These are phyloP conservation scores for Emericellopsis cladophorae DNA, from an alignment of 2,329 filamentous ascomycete genomes.

Conservation along the genomic window DNA sequence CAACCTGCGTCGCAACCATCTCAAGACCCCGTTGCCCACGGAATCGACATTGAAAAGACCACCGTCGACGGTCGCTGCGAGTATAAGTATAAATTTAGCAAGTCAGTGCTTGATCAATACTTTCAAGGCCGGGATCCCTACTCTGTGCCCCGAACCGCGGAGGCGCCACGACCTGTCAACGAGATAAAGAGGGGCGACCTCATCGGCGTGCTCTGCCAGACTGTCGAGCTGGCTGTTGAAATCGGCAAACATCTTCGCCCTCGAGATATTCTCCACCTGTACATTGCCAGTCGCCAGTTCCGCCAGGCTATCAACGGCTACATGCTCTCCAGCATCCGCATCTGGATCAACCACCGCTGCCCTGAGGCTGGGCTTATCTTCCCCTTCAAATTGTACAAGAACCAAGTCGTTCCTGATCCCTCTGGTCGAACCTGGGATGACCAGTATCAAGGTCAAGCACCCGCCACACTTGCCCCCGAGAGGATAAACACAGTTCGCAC, in stretches of 20 bases:
- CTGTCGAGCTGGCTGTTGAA: conserved; percentile 39
- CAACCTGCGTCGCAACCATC: neutral
- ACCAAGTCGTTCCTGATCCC: conserved; percentile 48
- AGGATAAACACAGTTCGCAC: conserved; percentile 20
- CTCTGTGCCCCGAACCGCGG: neutral
- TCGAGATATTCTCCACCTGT: conserved; percentile 48
- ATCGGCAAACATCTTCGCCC: conserved; percentile 41
- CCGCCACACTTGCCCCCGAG: conserved; percentile 1
- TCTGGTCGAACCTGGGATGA: conserved; percentile 25
- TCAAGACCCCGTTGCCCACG: neutral
- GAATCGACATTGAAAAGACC: conserved; percentile 4
- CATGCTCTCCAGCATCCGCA: conserved; percentile 43
- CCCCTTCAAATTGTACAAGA: conserved; percentile 44
- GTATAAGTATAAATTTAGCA: conserved; percentile 16
- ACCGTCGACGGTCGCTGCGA: conserved; percentile 5
- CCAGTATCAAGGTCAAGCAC: conserved; percentile 5
- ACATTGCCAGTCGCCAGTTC: conserved; percentile 50
- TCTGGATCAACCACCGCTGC: conserved; percentile 39
- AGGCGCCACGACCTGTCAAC: conserved; percentile 1
- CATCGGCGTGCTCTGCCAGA: conserved; percentile 27
- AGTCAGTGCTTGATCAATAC: conserved; percentile 11
- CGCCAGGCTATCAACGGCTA: conserved; percentile 46
- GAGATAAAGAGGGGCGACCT: conserved; percentile 22
- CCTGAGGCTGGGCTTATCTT: conserved; percentile 45
- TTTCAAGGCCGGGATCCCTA: conserved; percentile 18